Evolutionary conservation across 805 yeast genomes (phyloP), one percentile per base, ranked within the genome.

Genomic region (Candida ulmi): DNA sequence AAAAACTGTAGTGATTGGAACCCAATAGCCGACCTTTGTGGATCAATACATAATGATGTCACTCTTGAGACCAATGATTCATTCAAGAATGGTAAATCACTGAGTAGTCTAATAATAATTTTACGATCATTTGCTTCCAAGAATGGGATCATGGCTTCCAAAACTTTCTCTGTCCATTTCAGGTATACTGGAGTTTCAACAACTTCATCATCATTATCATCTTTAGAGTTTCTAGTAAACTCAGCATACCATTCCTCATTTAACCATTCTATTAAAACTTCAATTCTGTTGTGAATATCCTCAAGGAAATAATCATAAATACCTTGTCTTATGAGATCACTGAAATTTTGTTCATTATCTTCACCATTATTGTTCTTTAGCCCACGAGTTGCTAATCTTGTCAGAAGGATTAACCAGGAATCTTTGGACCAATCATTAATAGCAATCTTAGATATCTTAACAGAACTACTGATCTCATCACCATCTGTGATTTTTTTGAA

Each of bases 171-270:
- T 0, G 91, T 76, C 83, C 95, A 88, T 41, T 69, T 67, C 41
- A 73, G 60, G 59, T 93, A 93, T 3, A 51, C 59, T 15, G 78
- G 78, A 0, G 77, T 70, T 8, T 51, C 51, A n/a, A 50, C 53
- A 9, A 43, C 41, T 12, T 45, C 41, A 11, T 43, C 40, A 13
- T 43, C 41, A 8, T 43, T 42, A 5, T 57, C 52, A 11, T 52
- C 47, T 2, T 54, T 54, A 40, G 47, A 46, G 21, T 55, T 47
- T 42, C 47, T 43, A 48, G 65, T 42, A 21, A 51, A 63, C 53
- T 81, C 85, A 36, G 76, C 68, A 62, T 77, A 80, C 95, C 96
- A 93, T 60, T 93, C 99, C 62, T 93, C 99, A 52, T 84, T 90
- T 40, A 93, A 65, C 99, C 99, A 93, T 46, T 84, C 88, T 29